These are phyloP conservation scores for Blastobotrys ciferrii DNA, from an alignment of 1,139 yeast species.

Conservation along the genomic window DNA sequence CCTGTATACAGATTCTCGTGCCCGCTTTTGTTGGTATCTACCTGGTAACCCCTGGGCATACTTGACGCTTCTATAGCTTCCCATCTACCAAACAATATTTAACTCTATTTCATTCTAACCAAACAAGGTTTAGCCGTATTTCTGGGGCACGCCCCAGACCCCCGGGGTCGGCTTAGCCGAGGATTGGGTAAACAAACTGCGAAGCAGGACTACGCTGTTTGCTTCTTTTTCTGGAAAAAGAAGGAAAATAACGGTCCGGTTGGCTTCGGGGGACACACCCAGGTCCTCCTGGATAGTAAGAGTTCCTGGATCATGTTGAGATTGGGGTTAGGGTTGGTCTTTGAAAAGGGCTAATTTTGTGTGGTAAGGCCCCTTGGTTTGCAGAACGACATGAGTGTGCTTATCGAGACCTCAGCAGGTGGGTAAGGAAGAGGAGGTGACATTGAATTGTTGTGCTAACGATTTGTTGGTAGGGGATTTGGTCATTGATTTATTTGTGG, in stretches of 20 bases:
- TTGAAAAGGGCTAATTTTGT: neutral
- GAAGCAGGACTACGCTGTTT: too few species aligned
- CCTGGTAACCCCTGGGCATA: neutral
- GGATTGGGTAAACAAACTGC: too few species aligned
- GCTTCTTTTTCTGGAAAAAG: too few species aligned
- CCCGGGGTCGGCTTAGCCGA: too few species aligned
- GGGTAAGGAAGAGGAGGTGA: constrained; percentile 21
- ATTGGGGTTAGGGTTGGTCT: neutral
- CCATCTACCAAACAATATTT: neutral
- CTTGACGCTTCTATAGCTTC: neutral
- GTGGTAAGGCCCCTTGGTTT: neutral
- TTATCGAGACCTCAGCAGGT: constrained; percentile 56
- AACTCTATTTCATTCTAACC: neutral
- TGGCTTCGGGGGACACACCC: too few species aligned
- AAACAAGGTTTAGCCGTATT: too few species aligned
- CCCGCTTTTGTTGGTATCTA: constrained; percentile 5
- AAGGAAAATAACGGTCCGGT: too few species aligned
- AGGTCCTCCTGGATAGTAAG: too few species aligned
- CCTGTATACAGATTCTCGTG: neutral
- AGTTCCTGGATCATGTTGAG: too few species aligned
- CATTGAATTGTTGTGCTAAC: constrained; percentile 4
- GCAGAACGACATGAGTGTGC: constrained; percentile 48
- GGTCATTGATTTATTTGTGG: constrained; percentile 50
- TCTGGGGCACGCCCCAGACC: too few species aligned
- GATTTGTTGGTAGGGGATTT: constrained; percentile 40